Percentiles rank a stretch among this genome's conserved stretches.
These are phyloP conservation scores for Umbilicus rupestris DNA, from an alignment of 164 flowering plant species.

Conservation along the genomic window DNA sequence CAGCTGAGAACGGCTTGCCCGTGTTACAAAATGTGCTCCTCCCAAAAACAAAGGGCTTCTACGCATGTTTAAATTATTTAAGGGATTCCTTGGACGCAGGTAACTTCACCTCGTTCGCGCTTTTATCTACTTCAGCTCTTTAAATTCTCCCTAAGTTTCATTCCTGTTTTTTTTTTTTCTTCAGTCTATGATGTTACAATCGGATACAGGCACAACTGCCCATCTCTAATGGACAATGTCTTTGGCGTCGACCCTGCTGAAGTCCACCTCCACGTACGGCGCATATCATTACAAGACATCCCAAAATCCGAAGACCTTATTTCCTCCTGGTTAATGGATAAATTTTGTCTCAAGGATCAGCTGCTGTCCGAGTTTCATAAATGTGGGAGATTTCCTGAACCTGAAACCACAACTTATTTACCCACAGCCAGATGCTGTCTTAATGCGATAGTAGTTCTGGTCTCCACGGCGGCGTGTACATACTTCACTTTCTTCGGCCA, in stretches of 20 bases:
- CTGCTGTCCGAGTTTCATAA: slow-evolving; percentile 52
- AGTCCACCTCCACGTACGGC: slow-evolving; percentile 72
- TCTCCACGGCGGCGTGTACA: slow-evolving; percentile 30
- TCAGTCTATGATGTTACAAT: slow-evolving; percentile 89
- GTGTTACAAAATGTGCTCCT: slow-evolving; percentile 61
- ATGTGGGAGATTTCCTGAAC: slow-evolving; percentile 53
- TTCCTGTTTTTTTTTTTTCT: not conserved
- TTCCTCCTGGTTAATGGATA: slow-evolving; percentile 51
- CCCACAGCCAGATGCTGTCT: slow-evolving; percentile 44
- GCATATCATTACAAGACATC: slow-evolving; percentile 38
- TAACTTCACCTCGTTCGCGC: not conserved
- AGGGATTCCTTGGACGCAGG: slow-evolving; percentile 80
- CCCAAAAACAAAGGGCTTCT: slow-evolving; percentile 81
- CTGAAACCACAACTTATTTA: slow-evolving; percentile 49
- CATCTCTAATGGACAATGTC: slow-evolving; percentile 62
- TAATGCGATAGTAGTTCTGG: slow-evolving; percentile 30
- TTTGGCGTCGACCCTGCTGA: slow-evolving; percentile 79
- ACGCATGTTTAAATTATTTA: slow-evolving; percentile 50
- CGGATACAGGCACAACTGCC: slow-evolving; percentile 69
- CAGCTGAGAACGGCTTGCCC: slow-evolving; percentile 70
- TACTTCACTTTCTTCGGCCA: slow-evolving; percentile 50
- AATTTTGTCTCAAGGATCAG: slow-evolving; percentile 49
- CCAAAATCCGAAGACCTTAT: slow-evolving; percentile 50
- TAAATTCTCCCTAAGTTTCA: not conserved
- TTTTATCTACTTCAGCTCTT: not conserved